Percentiles rank a stretch among this genome's conserved stretches.
phyloP scores from a whole-genome alignment of 2,329 filamentous ascomycete genomes.

The Neopestalotiopsis rosae region DNA sequence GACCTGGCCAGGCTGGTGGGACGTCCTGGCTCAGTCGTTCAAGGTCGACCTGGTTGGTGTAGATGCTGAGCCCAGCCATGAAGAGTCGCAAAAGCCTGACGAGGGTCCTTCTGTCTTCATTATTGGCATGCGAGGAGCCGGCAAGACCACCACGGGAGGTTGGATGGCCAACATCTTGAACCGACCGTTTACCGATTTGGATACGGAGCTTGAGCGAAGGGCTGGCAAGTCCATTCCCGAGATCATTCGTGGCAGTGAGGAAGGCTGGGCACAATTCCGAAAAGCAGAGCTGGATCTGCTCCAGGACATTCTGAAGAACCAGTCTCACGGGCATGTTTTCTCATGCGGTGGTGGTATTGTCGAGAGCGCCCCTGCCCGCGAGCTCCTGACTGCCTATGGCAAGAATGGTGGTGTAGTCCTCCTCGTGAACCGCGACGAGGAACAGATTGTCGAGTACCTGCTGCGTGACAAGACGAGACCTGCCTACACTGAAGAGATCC shows the following conservation, averaged over 20 bases:
- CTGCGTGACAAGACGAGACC: constrained; percentile 88
- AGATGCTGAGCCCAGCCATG: constrained; percentile 51
- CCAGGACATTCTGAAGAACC: constrained; percentile 74
- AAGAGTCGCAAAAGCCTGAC: constrained; percentile 41
- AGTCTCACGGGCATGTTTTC: constrained; percentile 78
- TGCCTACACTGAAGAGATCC: constrained; percentile 91
- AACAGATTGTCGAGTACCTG: constrained; percentile 87
- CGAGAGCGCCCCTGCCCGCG: constrained; percentile 79
- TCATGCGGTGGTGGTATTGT: constrained; percentile 95
- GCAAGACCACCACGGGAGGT: constrained; percentile 90
- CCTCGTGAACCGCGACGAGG: constrained; percentile 85
- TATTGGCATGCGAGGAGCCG: constrained; percentile 96
- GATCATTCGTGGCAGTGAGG: constrained; percentile 70
- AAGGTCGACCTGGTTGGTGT: constrained; percentile 77
- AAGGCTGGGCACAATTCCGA: constrained; percentile 89
- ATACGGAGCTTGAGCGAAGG: constrained; percentile 80
- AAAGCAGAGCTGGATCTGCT: constrained; percentile 78
- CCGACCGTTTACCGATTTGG: constrained; percentile 83
- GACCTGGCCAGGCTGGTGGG: constrained; percentile 99
- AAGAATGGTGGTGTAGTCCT: constrained; percentile 82
- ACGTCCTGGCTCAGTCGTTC: constrained; percentile 81
- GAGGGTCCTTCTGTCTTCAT: constrained; percentile 80
- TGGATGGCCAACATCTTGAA: constrained; percentile 81
- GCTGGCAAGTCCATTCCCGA: constrained; percentile 82
- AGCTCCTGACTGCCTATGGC: constrained; percentile 75